Evolutionary conservation across 148 eudicot genomes (phyloP).

Genomic region (Rhododendron ferrugineum): DNA sequence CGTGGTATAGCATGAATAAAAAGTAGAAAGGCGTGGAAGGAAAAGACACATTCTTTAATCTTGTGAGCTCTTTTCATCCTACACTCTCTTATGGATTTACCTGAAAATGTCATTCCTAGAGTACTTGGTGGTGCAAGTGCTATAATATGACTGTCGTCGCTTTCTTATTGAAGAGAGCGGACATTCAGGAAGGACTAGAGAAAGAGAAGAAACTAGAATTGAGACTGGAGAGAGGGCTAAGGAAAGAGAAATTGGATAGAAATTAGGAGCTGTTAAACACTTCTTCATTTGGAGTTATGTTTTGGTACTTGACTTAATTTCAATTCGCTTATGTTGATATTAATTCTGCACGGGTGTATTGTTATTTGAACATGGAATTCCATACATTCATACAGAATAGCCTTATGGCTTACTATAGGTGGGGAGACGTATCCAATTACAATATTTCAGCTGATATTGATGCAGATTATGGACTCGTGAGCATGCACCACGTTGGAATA

Average conservation of each 20-base stretch:
- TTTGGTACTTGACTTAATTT: not conserved
- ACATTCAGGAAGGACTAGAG: too few species aligned
- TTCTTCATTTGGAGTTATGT: not conserved
- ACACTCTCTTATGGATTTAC: not conserved
- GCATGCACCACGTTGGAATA: constrained; percentile 89
- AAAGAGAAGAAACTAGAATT: not conserved
- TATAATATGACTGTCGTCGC: not conserved
- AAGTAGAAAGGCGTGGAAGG: not conserved
- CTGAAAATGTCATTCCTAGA: not conserved
- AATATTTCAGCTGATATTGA: constrained; percentile 1
- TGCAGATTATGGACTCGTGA: constrained; percentile 85
- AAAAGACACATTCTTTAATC: not conserved
- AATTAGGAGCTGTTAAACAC: not conserved
- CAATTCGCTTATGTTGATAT: not conserved
- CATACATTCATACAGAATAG: not conserved
- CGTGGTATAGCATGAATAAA: not conserved
- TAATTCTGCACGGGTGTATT: not conserved
- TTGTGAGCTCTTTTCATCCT: not conserved
- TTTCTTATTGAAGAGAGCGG: not conserved
- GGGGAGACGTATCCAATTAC: not conserved
- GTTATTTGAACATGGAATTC: not conserved
- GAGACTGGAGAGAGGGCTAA: not conserved
- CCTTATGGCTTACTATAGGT: not conserved
- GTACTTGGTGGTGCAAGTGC: not conserved
- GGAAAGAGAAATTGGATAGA: not conserved